phyloP scores from a whole-genome alignment of 306 rosid species.

The Parietaria judaica region DNA sequence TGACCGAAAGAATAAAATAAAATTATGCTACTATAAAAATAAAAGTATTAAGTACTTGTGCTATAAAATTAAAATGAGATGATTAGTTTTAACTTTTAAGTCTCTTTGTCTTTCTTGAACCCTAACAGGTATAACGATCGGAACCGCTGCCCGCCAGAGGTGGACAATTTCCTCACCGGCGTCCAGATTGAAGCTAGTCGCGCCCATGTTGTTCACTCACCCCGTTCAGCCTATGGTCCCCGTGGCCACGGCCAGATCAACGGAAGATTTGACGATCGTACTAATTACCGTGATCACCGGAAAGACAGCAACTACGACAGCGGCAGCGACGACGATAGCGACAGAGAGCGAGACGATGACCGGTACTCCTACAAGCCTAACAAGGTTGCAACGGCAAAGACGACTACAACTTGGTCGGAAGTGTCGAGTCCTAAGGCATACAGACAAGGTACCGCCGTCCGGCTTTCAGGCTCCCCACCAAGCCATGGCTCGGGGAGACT shows the following conservation, averaged over 20 bases:
- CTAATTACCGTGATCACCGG: not conserved
- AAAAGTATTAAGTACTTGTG: too few relatives aligned
- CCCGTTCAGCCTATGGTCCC: not conserved
- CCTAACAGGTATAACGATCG: not conserved
- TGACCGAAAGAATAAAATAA: too few relatives aligned
- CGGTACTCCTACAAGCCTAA: not conserved
- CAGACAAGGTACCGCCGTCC: not conserved
- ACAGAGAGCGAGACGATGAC: not conserved
- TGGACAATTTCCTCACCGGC: conserved; percentile 3
- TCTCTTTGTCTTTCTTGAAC: too few relatives aligned
- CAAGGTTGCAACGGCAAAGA: not conserved
- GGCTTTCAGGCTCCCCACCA: not conserved
- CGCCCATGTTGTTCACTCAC: not conserved
- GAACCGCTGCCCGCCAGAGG: not conserved
- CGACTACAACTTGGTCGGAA: not conserved
- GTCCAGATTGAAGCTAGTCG: conserved; percentile 15
- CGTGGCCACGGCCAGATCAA: not conserved
- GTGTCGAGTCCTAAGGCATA: not conserved
- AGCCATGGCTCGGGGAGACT: not conserved
- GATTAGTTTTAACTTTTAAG: too few relatives aligned
- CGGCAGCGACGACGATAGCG: conserved; percentile 7
- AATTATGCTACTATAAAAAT: too few relatives aligned
- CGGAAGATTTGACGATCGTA: too few relatives aligned
- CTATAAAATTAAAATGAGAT: too few relatives aligned
- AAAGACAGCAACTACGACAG: not conserved